Percentiles rank a stretch among this genome's conserved stretches.
Evolutionary conservation across 352 stramenopile genomes (phyloP).

Genomic region (Phytophthora pinifolia): DNA sequence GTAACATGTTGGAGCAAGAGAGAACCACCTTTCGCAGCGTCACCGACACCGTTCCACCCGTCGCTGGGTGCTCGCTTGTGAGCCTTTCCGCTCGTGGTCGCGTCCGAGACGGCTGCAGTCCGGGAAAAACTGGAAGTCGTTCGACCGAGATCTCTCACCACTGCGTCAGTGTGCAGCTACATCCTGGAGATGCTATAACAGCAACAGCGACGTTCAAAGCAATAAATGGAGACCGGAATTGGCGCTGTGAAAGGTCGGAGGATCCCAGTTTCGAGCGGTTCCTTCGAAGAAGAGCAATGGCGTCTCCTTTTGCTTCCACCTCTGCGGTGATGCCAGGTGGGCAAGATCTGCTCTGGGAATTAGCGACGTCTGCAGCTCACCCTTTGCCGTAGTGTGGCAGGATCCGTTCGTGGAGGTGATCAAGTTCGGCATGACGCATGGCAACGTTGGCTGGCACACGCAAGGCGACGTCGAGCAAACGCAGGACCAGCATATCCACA

Average conservation of each 20-base stretch:
- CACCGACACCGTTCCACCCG: too few relatives aligned
- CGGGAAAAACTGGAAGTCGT: constrained; percentile 7
- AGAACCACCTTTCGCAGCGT: too few relatives aligned
- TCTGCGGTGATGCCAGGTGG: constrained; percentile 32
- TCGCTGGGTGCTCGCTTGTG: too few relatives aligned
- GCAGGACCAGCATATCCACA: constrained; percentile 66
- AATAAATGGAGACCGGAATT: background rate
- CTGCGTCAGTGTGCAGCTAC: constrained; percentile 19
- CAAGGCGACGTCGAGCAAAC: constrained; percentile 73
- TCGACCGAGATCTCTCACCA: constrained; percentile 25
- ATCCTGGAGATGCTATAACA: constrained; percentile 19
- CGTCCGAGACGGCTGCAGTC: constrained; percentile 4
- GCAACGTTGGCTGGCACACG: constrained; percentile 47
- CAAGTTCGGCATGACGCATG: constrained; percentile 68
- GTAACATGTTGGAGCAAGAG: too few relatives aligned
- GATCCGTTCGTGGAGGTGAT: constrained; percentile 87
- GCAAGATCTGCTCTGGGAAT: background rate
- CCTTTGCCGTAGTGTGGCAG: constrained; percentile 66
- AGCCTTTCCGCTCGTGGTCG: constrained; percentile 4
- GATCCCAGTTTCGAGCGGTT: background rate
- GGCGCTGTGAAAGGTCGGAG: constrained; percentile 23
- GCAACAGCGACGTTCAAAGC: constrained; percentile 1
- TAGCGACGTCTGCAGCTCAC: background rate
- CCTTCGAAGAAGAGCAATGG: constrained; percentile 8
- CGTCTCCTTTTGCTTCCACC: constrained; percentile 23